Evolutionary conservation across 805 yeast genomes (phyloP).

Genomic region (Pichia nanzhaoensis): DNA sequence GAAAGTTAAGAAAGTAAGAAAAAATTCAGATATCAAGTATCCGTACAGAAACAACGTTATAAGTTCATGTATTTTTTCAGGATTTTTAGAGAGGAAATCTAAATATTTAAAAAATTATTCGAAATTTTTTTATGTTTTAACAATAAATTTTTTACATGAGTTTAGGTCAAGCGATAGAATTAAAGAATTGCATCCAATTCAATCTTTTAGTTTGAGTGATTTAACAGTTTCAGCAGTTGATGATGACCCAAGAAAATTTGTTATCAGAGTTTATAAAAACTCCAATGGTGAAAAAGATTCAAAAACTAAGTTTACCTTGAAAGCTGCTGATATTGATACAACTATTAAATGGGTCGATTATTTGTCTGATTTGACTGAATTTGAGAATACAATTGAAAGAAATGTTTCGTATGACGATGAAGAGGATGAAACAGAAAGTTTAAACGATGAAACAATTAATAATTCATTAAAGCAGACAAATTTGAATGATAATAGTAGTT

Average conservation of each 20-base stretch:
- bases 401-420: conserved; percentile 36
- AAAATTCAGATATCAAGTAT: conserved; percentile 44
- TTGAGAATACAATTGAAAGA: conserved; percentile 42
- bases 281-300: conserved; percentile 17
- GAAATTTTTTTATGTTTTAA: conserved; percentile 58
- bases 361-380: conserved; percentile 44
- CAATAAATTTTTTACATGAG: conserved; percentile 63
- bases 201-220: conserved; percentile 35
- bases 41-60: conserved; percentile 47
- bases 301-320: conserved; percentile 32
- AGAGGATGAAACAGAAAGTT: conserved; percentile 8
- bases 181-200: conserved; percentile 42
- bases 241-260: conserved; percentile 34
- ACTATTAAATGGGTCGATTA: conserved; percentile 50
- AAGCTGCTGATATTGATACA: conserved; percentile 39
- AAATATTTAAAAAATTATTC: conserved; percentile 56
- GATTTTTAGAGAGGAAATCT: conserved; percentile 53
- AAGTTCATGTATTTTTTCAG: conserved; percentile 52
- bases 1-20: conserved; percentile 35
- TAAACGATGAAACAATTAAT: background rate
- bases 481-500: conserved; percentile 2
- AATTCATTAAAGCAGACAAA: conserved; percentile 4
- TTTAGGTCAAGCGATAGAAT: conserved; percentile 52
- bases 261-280: conserved; percentile 31
- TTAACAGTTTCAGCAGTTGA: conserved; percentile 27